Evolutionary conservation across 441 rosid genomes (phyloP), one percentile per base, ranked within the genome.

Genomic region (Mallotus japonicus): DNA sequence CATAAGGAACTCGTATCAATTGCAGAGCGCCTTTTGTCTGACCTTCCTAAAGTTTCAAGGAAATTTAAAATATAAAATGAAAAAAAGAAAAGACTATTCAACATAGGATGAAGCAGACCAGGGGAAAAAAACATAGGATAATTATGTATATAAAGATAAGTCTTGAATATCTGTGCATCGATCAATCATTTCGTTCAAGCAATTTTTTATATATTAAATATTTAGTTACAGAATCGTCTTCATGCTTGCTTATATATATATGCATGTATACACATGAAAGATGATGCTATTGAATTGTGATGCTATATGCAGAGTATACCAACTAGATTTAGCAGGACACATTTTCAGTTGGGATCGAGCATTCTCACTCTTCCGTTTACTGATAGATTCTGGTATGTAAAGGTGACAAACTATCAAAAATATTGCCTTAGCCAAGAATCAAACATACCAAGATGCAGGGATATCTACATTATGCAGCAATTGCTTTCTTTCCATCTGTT

Each of bases 11-110:
- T 93, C 61, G 57, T 89, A 53, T 73, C 88, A 55, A 71, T 90
- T 80, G 95, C 90, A 3, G 98, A 91, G 82, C 95, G 95, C 37
- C 86, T 95, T 75, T 77, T 90, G 67, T 84, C 95, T 49, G 97
- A 93, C 75, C 86, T 95, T 62, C 91, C 98, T 56, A 79, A 2
- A 73, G 73, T 55, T 82, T 91, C 98, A 5, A 86, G 93, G 80
- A 6, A 10, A 9, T 7, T n/a, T n/a, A n/a, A n/a, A n/a, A n/a
- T n/a, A n/a, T n/a, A n/a, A n/a, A n/a, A n/a, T n/a, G n/a, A n/a
- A n/a, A n/a, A n/a, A n/a, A n/a, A n/a, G n/a, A n/a, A n/a, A n/a
- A n/a, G n/a, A n/a, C n/a, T n/a, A n/a, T n/a, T n/a, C n/a, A n/a
- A n/a, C n/a, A n/a, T n/a, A n/a, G n/a, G n/a, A n/a, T n/a, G n/a